A percentile compares a stretch with the other conserved stretches of the same genome.
Conservation (phyloP, 495 filamentous ascomycete genomes). For the Penicillium argentinense region DNA sequence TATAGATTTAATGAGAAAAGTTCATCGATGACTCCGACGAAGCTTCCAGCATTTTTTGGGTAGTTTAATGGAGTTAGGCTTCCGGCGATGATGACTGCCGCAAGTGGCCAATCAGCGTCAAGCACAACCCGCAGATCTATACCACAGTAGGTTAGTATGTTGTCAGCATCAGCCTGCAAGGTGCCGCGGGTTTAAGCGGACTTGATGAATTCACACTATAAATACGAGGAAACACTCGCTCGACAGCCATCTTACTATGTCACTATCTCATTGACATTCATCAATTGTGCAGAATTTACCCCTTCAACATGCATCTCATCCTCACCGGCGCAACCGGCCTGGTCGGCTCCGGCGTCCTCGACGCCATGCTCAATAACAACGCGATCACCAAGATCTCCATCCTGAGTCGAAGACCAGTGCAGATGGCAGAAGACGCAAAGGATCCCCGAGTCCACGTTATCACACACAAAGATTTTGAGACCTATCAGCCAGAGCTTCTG, state of each 20-base stretch:
- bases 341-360: constrained; percentile 63
- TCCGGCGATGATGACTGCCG: too few relatives aligned
- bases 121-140: too few relatives aligned
- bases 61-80: too few relatives aligned
- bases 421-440: constrained; percentile 59
- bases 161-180: not conserved
- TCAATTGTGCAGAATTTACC: too few relatives aligned
- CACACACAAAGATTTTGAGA: constrained; percentile 62
- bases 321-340: constrained; percentile 75
- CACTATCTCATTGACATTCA: too few relatives aligned
- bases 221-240: not conserved
- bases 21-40: too few relatives aligned
- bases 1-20: too few relatives aligned
- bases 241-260: too few relatives aligned
- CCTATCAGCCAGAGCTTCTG: constrained; percentile 54
- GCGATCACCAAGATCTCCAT: constrained; percentile 63
- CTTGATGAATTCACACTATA: not conserved
- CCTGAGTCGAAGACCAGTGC: constrained; percentile 63
- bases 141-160: not conserved
- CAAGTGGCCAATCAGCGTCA: too few relatives aligned
- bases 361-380: constrained; percentile 59
- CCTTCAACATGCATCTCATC: constrained; percentile 62
- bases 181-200: not conserved
- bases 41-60: too few relatives aligned
- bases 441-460: constrained; percentile 58